Percentiles rank a stretch among this genome's conserved stretches.
These are phyloP conservation scores for Trichomonas gallinae DNA, from an alignment of 208 protist species.

Conservation along the genomic window DNA sequence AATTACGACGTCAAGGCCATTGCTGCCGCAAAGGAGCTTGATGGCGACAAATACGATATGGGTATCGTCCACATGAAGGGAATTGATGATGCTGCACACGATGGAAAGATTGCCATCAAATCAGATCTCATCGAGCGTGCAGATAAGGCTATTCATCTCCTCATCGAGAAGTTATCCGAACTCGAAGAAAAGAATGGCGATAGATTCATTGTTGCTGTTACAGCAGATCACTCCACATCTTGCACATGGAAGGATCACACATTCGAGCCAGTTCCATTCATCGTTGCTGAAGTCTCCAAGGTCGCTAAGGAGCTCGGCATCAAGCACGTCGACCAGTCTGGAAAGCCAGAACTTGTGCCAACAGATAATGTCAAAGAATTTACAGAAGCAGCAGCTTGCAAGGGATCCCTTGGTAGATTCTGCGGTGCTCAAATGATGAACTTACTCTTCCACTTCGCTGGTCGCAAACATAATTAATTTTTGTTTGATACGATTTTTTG, in stretches of 20 bases:
- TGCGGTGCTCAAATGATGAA: not conserved
- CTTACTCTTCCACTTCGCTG: not conserved
- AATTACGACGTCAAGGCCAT: not conserved
- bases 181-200: not conserved
- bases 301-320: not conserved
- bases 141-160: not conserved
- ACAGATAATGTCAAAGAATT: not conserved
- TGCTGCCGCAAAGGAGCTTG: not conserved
- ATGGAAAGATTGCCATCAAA: not conserved
- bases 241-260: not conserved
- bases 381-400: not conserved
- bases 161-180: not conserved
- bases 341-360: not conserved
- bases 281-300: not conserved
- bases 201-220: not conserved
- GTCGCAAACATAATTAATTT: not conserved
- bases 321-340: not conserved
- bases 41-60: constrained; percentile 20
- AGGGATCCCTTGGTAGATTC: not conserved
- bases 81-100: not conserved
- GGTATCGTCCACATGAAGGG: constrained; percentile 10
- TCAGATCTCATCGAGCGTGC: not conserved
- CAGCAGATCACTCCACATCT: constrained; percentile 9
- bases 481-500: not conserved
- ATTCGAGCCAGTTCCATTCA: constrained; percentile 8